Evolutionary conservation across 257 asterid genomes (phyloP), one percentile per base, ranked within the genome.

Genomic region (Fraxinus americana): DNA sequence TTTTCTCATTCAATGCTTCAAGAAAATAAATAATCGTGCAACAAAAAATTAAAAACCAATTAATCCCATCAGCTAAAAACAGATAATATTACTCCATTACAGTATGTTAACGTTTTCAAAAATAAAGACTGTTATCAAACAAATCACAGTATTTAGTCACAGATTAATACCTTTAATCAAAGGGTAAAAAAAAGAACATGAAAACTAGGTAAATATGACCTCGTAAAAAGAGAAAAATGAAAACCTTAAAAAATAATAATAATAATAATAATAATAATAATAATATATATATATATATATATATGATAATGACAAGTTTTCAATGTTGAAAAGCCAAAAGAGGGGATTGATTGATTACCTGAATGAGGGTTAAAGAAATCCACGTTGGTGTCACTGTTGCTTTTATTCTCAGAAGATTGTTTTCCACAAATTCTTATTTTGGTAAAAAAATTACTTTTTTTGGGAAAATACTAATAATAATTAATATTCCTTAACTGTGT

Each of bases 341-440:
- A 27, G 29, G 23, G 66, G 30, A 57, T 65, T 57, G 65, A 57
- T 21, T 57, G 66, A 57, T 65, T 66, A 75, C 90, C 88, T 80
- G 81, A 77, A 78, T 19, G 61, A 76, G 75, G 73, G 78, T 77
- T 75, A 68, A 9, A 54, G 75, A 80, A 71, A 68, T 71, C 84
- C 88, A 87, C 85, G 79, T 80, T 61, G 78, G 83, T 54, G 73
- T 75, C 69, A 36, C 77, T 78, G n/a, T 67, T 57, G 73, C 36
- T 71, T 76, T 78, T 16, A 13, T 25, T 61, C 6, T 11, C 66
- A 21, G 29, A 21, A 25, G 35, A 63, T 63, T 63, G 34, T 63
- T 23, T 63, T 19, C 32, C 16, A 11, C n/a, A 25, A 63, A 63
- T 8, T 50, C 13, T 76, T 54, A 35, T 39, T 19, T 52, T 17